Percentiles rank a stretch among this genome's conserved stretches.
These are phyloP conservation scores for Noccaea bulbosa DNA, from an alignment of 345 rosid species.

Conservation along the genomic window DNA sequence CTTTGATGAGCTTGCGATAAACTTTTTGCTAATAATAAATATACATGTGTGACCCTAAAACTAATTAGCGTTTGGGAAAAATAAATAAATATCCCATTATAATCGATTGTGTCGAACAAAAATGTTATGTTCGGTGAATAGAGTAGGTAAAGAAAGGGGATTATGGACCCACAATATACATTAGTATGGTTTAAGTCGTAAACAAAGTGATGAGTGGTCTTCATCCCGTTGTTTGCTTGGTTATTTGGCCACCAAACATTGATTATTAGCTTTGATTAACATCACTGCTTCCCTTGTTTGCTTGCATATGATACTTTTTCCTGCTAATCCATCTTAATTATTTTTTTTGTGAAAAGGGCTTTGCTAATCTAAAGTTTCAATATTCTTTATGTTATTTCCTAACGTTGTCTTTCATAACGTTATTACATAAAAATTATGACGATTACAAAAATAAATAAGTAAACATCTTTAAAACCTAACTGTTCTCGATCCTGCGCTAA, in stretches of 20 bases:
- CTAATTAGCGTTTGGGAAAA: not conserved
- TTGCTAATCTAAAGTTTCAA: not conserved
- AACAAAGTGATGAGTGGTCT: slow-evolving; percentile 18
- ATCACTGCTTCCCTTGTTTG: slow-evolving; percentile 3
- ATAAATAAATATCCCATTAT: not conserved
- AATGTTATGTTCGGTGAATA: not conserved
- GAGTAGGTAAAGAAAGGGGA: slow-evolving; percentile 31
- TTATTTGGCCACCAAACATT: slow-evolving; percentile 40
- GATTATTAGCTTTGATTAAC: slow-evolving; percentile 4
- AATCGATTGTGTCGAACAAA: not conserved
- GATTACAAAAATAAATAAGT: not conserved
- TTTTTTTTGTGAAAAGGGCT: no score
- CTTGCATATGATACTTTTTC: not conserved
- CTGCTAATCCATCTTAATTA: not conserved
- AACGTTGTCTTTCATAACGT: not conserved
- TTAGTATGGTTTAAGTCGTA: slow-evolving; percentile 4
- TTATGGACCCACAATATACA: slow-evolving; percentile 26
- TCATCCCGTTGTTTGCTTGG: slow-evolving; percentile 27
- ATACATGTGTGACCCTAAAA: not conserved
- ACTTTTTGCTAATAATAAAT: not conserved
- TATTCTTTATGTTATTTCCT: not conserved
- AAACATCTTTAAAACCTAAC: not conserved
- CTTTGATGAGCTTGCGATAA: not conserved
- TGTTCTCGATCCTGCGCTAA: not conserved
- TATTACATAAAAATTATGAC: not conserved